Evolutionary conservation across 2,329 filamentous ascomycete species (phyloP).

Genomic region (Epichloe uncinata): DNA sequence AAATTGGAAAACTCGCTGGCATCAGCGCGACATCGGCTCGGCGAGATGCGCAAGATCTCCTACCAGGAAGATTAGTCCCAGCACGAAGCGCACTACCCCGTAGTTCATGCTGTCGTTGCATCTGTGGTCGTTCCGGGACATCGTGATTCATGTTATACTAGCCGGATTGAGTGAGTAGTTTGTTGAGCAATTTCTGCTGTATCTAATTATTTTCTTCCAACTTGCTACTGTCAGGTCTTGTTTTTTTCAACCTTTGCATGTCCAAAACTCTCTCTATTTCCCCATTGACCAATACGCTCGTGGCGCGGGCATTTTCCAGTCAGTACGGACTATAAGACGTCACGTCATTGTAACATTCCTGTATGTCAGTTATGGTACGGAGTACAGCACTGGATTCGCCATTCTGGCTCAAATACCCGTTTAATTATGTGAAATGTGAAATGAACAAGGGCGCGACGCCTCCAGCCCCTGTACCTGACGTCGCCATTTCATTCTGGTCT

Average conservation of each 20-base stretch:
- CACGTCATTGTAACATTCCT: background rate
- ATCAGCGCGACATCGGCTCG: slow-evolving; percentile 66
- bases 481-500: background rate
- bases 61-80: slow-evolving; percentile 62
- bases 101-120: background rate
- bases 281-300: too few species aligned
- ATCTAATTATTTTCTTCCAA: background rate
- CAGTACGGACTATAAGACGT: background rate
- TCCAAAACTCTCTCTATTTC: background rate
- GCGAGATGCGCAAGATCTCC: slow-evolving; percentile 96
- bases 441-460: background rate
- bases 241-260: background rate
- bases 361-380: background rate
- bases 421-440: background rate
- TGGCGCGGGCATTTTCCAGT: background rate
- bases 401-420: background rate
- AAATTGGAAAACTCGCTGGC: slow-evolving; percentile 82
- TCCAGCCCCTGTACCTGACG: too few species aligned
- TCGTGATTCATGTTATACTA: background rate
- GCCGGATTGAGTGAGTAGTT: background rate
- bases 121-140: background rate
- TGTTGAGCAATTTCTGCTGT: background rate
- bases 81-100: background rate
- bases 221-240: background rate
- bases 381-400: background rate